Evolutionary conservation across 2,329 filamentous ascomycete species (phyloP).

Genomic region (Colletotrichum melonis): DNA sequence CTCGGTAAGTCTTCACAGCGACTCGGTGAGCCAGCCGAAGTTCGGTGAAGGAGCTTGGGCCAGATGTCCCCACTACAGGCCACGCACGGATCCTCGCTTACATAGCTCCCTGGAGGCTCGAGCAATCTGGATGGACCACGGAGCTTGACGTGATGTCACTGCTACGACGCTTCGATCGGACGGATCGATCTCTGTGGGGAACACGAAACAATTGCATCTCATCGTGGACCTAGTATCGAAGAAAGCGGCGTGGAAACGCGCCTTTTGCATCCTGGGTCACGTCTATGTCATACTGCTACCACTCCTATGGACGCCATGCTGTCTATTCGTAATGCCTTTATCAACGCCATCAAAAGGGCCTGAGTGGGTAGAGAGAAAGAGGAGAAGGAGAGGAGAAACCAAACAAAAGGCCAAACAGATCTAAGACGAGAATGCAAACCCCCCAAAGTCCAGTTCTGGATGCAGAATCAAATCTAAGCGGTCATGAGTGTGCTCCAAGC

Average conservation of each 20-base stretch:
- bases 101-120: background rate
- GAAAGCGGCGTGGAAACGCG: background rate
- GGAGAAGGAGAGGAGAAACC: background rate
- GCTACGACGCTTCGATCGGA: conserved; percentile 10
- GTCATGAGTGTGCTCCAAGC: conserved; percentile 65
- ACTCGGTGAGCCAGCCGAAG: background rate
- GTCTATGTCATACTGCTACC: background rate
- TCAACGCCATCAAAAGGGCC: background rate
- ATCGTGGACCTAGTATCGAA: background rate
- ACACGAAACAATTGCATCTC: background rate
- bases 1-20: conserved; percentile 13
- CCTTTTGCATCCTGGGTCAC: background rate
- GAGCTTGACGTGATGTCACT: conserved; percentile 22
- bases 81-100: conserved; percentile 2
- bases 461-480: background rate
- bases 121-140: background rate
- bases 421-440: background rate
- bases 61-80: too few relatives aligned
- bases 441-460: background rate
- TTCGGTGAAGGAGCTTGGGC: background rate
- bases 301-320: conserved; percentile 12
- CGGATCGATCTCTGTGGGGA: background rate
- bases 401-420: background rate
- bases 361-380: background rate
- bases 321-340: conserved; percentile 21